Evolutionary conservation across 345 rosid genomes (phyloP).

Genomic region (Mallotus nudiflorus): DNA sequence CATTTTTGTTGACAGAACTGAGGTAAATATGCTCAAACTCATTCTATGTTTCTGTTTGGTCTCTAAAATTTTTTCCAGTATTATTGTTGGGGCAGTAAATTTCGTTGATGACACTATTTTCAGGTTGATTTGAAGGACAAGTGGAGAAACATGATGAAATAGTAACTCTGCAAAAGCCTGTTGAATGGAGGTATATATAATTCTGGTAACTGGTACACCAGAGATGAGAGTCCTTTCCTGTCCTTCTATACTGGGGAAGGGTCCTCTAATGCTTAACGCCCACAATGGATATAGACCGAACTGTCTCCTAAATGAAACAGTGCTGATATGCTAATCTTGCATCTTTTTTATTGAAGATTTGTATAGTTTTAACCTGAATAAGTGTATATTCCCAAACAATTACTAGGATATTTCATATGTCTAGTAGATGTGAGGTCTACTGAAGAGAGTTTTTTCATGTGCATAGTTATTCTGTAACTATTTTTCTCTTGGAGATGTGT

Average conservation of each 20-base stretch:
- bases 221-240: too few relatives aligned
- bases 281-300: too few relatives aligned
- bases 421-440: too few relatives aligned
- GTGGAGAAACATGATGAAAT: constrained; percentile 57
- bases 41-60: neutral
- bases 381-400: neutral
- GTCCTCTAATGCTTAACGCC: too few relatives aligned
- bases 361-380: neutral
- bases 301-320: too few relatives aligned
- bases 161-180: neutral
- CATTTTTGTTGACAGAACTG: constrained; percentile 39
- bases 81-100: neutral
- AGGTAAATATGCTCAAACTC: constrained; percentile 27
- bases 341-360: neutral
- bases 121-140: constrained; percentile 71
- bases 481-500: too few relatives aligned
- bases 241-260: neutral
- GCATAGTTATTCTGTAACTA: too few relatives aligned
- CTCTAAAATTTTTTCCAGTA: neutral
- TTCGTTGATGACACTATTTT: neutral
- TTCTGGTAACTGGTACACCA: too few relatives aligned
- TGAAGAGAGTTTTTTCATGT: too few relatives aligned
- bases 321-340: too few relatives aligned
- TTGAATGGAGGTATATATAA: neutral
- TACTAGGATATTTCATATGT: too few relatives aligned